Base-by-base conservation (phyloP, 2,329 filamentous ascomycete genomes). In the Penicillium aurantiogriseum region DNA sequence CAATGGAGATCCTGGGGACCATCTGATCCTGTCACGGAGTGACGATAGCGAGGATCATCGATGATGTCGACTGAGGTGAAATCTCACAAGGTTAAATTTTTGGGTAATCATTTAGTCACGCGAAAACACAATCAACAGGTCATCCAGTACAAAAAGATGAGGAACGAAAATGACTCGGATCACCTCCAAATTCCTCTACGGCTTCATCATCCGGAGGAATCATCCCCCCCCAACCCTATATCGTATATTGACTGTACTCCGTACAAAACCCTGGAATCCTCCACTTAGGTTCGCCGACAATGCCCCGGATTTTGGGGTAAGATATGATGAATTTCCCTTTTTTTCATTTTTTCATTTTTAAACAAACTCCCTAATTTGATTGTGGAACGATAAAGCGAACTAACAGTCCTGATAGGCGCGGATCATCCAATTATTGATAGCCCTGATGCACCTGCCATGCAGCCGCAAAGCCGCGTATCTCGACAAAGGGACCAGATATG, bases 1-100 rank as follows among this genome's bases (percentile, higher is more conserved):
- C 40, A 38, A 42, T 55, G 44, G 40, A 50, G 57, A 55, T 51
- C 50, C 56, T 54, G 46, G 53, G 48, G 54, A 47, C 45, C 42
- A 52, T 35, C 27, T 42, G 43, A 44, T 43, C 45, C 54, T 47
- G 51, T 53, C 51, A 53, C 40, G 21, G 40, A 49, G 55, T 65
- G 64, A 67, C 57, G 60, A 57, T 27, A 50, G 40, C 45, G 44
- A 43, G 54, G 57, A 63, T 67, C 64, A 67, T 67, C 60, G 63
- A 67, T 67, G 64, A 67, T 65, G 63, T 66, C 61, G 63, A 63
- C 59, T 59, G 57, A 27, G 19, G 17, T 29, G 39, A 31, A 36
- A 36, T 27, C 23, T 29, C 40, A 39, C 21, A 49, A 49, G 36
- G 62, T 61, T 52, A 43, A 49, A 50, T 60, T 39, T 48, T 60